These are phyloP conservation scores for Chlamydomonas incerta DNA, from an alignment of 139 green algal species.

Conservation along the genomic window DNA sequence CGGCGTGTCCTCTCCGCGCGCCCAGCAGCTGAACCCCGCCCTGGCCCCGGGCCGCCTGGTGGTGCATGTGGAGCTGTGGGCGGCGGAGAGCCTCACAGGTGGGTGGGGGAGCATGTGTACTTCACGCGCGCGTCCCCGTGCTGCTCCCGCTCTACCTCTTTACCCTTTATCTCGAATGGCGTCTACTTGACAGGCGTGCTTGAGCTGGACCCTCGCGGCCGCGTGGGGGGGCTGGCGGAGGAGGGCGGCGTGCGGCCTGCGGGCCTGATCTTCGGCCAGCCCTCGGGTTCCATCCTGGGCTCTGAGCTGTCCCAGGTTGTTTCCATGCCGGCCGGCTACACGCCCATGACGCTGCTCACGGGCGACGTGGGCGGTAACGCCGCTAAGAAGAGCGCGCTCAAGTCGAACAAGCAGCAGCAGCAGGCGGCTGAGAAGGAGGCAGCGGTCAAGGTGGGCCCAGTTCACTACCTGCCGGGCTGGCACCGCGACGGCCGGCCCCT, in stretches of 20 bases:
- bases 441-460: not conserved
- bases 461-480: not conserved
- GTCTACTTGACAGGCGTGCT: not conserved
- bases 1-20: too few relatives aligned
- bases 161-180: too few relatives aligned
- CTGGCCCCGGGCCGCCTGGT: not conserved
- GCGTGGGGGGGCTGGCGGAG: not conserved
- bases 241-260: not conserved
- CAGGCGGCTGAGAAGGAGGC: not conserved
- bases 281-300: not conserved
- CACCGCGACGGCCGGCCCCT: not conserved
- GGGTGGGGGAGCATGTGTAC: too few relatives aligned
- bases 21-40: too few relatives aligned
- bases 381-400: not conserved
- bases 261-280: not conserved
- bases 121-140: too few relatives aligned
- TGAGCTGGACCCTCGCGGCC: not conserved
- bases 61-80: not conserved
- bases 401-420: not conserved
- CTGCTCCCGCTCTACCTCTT: too few relatives aligned
- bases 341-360: not conserved
- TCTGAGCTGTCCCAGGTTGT: not conserved
- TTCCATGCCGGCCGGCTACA: not conserved
- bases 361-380: not conserved
- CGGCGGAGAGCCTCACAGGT: not conserved